Percentiles rank a stretch among this genome's conserved stretches.
Evolutionary conservation across 1,284 basidiomycete species (phyloP).

Genomic region (Cutaneotrichosporon mucoides): DNA sequence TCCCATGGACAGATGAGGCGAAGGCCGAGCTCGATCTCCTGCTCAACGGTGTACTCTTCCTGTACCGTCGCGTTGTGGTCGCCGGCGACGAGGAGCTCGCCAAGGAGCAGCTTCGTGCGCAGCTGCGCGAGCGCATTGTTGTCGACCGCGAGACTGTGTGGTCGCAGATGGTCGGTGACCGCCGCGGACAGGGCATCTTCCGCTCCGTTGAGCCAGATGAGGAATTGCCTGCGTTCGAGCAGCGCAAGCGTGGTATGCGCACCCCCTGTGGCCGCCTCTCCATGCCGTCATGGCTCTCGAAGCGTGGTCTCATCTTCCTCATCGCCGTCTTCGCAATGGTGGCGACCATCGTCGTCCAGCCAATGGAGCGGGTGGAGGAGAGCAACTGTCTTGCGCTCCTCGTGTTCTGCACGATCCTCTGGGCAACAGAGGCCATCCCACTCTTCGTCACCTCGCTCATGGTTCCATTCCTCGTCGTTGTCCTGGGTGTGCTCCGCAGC

Average conservation of each 20-base stretch:
- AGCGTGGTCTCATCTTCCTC: conserved; percentile 59
- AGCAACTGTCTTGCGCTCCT: conserved; percentile 90
- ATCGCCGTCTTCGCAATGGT: conserved; percentile 60
- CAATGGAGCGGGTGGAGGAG: conserved; percentile 67
- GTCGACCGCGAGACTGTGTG: conserved; percentile 64
- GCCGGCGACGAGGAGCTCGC: conserved; percentile 69
- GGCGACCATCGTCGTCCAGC: conserved; percentile 59
- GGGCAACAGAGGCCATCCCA: conserved; percentile 97
- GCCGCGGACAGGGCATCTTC: conserved; percentile 65
- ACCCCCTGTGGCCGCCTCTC: conserved; percentile 62
- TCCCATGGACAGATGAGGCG: conserved; percentile 64
- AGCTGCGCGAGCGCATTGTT: conserved; percentile 75
- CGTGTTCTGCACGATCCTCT: conserved; percentile 85
- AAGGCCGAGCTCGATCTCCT: conserved; percentile 64
- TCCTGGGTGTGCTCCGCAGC: conserved; percentile 72
- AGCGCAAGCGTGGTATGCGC: conserved; percentile 48
- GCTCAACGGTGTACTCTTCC: conserved; percentile 61
- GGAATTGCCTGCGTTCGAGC: conserved; percentile 55
- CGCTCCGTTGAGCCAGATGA: conserved; percentile 56
- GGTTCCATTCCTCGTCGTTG: conserved; percentile 86
- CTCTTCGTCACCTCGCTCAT: conserved; percentile 91
- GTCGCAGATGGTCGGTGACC: conserved; percentile 82
- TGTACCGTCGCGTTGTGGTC: conserved; percentile 85
- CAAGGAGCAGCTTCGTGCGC: conserved; percentile 74
- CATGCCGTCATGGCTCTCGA: conserved; percentile 56